Conservation (phyloP, 345 rosid genomes). For the Salix viminalis region DNA sequence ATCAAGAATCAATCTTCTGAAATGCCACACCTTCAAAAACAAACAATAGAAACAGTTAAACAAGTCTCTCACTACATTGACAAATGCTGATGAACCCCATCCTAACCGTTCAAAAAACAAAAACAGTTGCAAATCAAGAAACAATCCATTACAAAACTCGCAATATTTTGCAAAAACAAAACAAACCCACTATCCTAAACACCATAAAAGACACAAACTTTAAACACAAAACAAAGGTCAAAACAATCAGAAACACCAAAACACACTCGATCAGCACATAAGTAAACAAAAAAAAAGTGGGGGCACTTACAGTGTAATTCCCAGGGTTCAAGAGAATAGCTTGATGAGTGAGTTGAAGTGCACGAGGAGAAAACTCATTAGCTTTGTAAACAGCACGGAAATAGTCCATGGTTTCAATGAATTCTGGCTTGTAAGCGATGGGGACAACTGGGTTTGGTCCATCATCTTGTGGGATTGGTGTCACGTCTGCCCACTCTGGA, state of each 20-base stretch:
- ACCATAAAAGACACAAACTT: background rate
- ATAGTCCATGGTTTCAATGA: conserved; percentile 83
- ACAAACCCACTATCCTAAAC: background rate
- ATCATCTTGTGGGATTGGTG: conserved; percentile 70
- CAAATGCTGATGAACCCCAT: background rate
- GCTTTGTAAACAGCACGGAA: conserved; percentile 71
- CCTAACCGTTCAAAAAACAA: background rate
- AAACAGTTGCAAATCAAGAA: background rate
- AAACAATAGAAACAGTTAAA: background rate
- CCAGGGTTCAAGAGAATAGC: conserved; percentile 67
- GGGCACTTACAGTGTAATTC: conserved; percentile 68
- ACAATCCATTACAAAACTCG: background rate
- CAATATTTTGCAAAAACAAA: background rate
- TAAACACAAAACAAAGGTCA: background rate
- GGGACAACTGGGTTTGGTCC: conserved; percentile 81
- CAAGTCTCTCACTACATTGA: background rate
- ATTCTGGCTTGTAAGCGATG: conserved; percentile 72
- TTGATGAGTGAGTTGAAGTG: conserved; percentile 57
- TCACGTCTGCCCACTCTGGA: conserved; percentile 73
- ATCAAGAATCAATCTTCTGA: conserved; percentile 68
- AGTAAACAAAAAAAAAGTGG: background rate
- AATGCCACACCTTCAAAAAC: conserved; percentile 79
- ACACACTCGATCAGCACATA: background rate
- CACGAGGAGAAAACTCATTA: conserved; percentile 75
- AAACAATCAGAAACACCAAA: background rate